Base-by-base conservation (phyloP, 2,329 filamentous ascomycete genomes). In the Monosporascus ibericus region DNA sequence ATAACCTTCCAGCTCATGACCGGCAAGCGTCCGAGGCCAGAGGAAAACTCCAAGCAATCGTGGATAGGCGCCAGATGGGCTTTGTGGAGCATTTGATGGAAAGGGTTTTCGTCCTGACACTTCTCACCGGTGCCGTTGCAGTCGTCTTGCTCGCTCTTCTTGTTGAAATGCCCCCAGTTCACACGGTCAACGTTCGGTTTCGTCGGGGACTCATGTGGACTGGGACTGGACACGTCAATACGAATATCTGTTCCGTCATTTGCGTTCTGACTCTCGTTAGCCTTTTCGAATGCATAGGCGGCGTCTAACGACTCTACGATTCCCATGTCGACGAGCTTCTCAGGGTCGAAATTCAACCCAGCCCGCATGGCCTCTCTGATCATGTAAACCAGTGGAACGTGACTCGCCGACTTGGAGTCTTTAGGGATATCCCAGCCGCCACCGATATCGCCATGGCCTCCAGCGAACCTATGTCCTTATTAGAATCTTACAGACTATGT, bases 361-460 rank as follows among this genome's bases (percentile, higher is more conserved):
- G 88, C 87, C 46, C 73, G 75, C 53, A 77, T 73, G 1, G 82
- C 81, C 66, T 85, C 82, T 37, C 79, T 73, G 1, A 89, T 79
- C 78, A 90, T 89, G 80, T 86, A 89, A 0, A 85, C 79, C 2
- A 89, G 73, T 0, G 86, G 84, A 1, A 85, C 77, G 59, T 89
- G 85, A 57, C 84, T 87, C 24, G 87, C 74, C 7, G 84, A 77
- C 63, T 88, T 87, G 24, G 74, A 76, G 1, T 74, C 73, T 0
- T 73, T 67, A 0, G 81, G 70, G 4, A 79, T 71, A 48, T 81
- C 79, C 88, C 87, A 91, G 0, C 88, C 88, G 9, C 88, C 88
- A 1, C 88, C 88, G 30, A 92, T 83, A 56, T 92, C 88, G 2
- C 82, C 88, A 57, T 95, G 89, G 11, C 85, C 84, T 8, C 89